phyloP scores from a whole-genome alignment of 169 alveolate genomes.

The Miamiensis avidus region DNA sequence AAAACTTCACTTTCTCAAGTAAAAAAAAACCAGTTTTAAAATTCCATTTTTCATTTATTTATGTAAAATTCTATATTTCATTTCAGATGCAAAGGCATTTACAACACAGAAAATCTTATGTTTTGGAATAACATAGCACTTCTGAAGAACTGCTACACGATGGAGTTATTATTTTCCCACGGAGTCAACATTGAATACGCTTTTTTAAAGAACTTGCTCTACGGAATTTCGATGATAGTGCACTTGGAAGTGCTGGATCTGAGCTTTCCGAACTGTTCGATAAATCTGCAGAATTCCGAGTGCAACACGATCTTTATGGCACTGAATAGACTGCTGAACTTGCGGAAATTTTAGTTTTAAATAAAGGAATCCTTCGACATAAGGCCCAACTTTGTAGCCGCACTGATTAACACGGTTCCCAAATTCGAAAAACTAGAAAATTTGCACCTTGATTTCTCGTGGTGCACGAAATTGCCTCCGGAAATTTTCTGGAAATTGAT shows the following conservation, averaged over 20 bases:
- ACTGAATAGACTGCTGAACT: neutral
- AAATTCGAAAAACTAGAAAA: neutral
- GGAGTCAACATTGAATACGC: neutral
- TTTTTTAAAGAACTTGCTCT: conserved; percentile 3
- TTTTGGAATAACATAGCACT: conserved; percentile 23
- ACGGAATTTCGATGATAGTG: neutral
- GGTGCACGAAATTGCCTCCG: neutral
- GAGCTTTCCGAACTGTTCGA: neutral
- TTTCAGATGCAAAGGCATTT: neutral
- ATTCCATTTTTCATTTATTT: neutral
- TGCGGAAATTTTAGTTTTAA: neutral
- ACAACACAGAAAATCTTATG: neutral
- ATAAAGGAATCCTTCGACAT: neutral
- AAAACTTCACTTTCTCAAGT: conserved; percentile 8
- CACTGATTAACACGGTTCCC: neutral
- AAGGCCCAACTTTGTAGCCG: neutral
- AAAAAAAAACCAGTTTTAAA: neutral
- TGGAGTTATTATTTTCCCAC: neutral
- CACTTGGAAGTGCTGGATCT: neutral
- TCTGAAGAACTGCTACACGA: neutral
- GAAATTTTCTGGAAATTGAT: neutral
- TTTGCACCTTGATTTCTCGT: neutral
- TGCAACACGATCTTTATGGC: neutral
- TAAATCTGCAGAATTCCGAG: neutral
- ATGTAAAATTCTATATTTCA: no score